phyloP scores from a whole-genome alignment of 805 yeast species.

The Komagataella populi region DNA sequence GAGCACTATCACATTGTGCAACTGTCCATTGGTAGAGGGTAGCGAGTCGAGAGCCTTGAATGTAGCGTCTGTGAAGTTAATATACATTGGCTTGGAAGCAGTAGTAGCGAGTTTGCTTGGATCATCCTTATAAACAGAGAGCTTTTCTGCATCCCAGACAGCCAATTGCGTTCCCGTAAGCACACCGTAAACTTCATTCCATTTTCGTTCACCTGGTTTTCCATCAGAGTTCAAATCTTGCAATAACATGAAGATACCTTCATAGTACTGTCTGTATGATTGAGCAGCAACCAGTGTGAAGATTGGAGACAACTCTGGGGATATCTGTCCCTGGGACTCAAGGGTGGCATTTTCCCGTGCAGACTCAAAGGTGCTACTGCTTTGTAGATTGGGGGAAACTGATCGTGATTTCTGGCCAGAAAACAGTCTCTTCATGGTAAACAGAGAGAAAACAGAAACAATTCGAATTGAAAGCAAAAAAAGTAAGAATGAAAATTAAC shows the following conservation, averaged over 20 bases:
- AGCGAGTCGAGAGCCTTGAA: slow-evolving; percentile 58
- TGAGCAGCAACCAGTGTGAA: slow-evolving; percentile 66
- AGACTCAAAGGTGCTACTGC: slow-evolving; percentile 17
- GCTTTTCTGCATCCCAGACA: slow-evolving; percentile 71
- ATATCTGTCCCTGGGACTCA: slow-evolving; percentile 3
- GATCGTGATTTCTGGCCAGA: slow-evolving; percentile 3
- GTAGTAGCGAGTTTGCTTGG: slow-evolving; percentile 42
- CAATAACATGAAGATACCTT: slow-evolving; percentile 62
- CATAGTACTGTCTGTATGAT: slow-evolving; percentile 59
- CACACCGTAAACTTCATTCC: slow-evolving; percentile 91
- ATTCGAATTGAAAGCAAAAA: slow-evolving; percentile 1
- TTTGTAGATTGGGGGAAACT: slow-evolving; percentile 12
- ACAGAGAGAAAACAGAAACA: slow-evolving; percentile 3
- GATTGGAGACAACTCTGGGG: slow-evolving; percentile 48
- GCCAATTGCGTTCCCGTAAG: slow-evolving; percentile 86
- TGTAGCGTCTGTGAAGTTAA: slow-evolving; percentile 84
- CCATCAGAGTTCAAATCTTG: slow-evolving; percentile 78
- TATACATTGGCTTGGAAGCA: slow-evolving; percentile 69
- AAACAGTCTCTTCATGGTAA: slow-evolving; percentile 2
- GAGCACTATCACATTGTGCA: slow-evolving; percentile 71
- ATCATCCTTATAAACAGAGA: slow-evolving; percentile 29
- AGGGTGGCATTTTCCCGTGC: background rate
- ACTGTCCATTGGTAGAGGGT: slow-evolving; percentile 51
- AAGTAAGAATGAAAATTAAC: background rate
- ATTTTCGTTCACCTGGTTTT: slow-evolving; percentile 64